Evolutionary conservation across 225 moss, liverwort and hornwort species (phyloP), one percentile per base, ranked within the genome.

Genomic region (Takakia lepidozioides): DNA sequence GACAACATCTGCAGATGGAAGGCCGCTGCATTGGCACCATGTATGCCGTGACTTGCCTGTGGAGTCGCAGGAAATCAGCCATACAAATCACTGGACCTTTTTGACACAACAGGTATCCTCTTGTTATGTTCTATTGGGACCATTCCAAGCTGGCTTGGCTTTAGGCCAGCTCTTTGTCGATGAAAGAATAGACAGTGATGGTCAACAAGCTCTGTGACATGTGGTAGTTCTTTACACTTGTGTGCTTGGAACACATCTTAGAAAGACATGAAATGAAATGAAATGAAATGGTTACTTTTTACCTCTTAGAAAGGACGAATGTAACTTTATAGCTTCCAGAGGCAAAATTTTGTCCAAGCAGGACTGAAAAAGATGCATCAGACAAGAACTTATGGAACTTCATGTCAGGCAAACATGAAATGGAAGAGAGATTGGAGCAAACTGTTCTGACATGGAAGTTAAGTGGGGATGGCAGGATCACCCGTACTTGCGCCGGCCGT

Each of bases 91-190:
- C 39, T 95, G 95, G 95, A 95, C 95, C 22, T 90, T 95, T 55
- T 64, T 95, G 59, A 90, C 95, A 48, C 95, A 95, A 73, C 79
- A 95, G 88, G 92, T 88, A 55, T 21, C 51, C 21, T 9, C 22
- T 22, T n/a, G n/a, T n/a, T n/a, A n/a, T n/a, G n/a, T n/a, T n/a
- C n/a, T n/a, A n/a, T n/a, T n/a, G n/a, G n/a, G n/a, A n/a, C n/a
- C n/a, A n/a, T n/a, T n/a, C n/a, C n/a, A n/a, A n/a, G n/a, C n/a
- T n/a, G n/a, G n/a, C 50, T 57, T 10, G 27, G 43, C 55, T 26
- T 49, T 28, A 7, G 27, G 18, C 28, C 38, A n/a, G n/a, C n/a
- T n/a, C n/a, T n/a, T n/a, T n/a, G n/a, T n/a, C n/a, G n/a, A n/a
- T n/a, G n/a, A n/a, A n/a, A n/a, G n/a, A n/a, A n/a, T n/a, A n/a